phyloP scores from a whole-genome alignment of 1,284 basidiomycete genomes.

The Lentinula novae-zelandiae region DNA sequence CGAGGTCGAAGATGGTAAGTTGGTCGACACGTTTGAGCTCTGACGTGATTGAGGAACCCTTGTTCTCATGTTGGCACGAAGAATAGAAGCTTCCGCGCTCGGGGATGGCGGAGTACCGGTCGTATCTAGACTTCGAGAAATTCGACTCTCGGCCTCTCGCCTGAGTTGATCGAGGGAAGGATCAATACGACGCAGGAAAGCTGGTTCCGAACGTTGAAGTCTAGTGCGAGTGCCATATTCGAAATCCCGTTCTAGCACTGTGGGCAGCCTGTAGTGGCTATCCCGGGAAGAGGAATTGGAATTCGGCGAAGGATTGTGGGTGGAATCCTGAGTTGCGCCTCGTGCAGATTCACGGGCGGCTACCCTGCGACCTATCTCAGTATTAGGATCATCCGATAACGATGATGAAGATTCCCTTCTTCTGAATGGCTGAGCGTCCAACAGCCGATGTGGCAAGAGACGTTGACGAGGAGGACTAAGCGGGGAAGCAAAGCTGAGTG shows the following conservation, averaged over 20 bases:
- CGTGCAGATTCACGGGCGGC: conserved; percentile 41
- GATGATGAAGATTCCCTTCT: conserved; percentile 19
- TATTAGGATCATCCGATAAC: conserved; percentile 36
- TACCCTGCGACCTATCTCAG: conserved; percentile 47
- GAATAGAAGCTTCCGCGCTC: conserved; percentile 2
- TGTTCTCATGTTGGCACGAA: conserved; percentile 5
- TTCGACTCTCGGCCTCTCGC: not conserved
- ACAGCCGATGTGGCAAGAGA: conserved; percentile 18
- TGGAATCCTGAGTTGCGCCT: conserved; percentile 14
- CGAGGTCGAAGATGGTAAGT: conserved; percentile 14
- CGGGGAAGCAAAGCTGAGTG: conserved; percentile 16
- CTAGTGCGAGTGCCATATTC: conserved; percentile 22
- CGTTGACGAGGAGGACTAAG: conserved; percentile 17
- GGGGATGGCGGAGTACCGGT: not conserved
- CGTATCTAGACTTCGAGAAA: conserved; percentile 7
- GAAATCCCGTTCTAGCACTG: conserved; percentile 31
- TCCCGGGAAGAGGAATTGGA: conserved; percentile 8
- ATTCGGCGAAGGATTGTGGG: not conserved
- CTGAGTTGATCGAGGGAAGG: conserved; percentile 5
- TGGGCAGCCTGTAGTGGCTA: conserved; percentile 19
- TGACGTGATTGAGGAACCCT: conserved; percentile 9
- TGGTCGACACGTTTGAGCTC: conserved; percentile 21
- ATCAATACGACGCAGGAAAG: not conserved
- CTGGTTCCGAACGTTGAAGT: conserved; percentile 11
- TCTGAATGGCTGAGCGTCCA: conserved; percentile 20